phyloP scores from a whole-genome alignment of 106 monocot species.

The Chionographis japonica region DNA sequence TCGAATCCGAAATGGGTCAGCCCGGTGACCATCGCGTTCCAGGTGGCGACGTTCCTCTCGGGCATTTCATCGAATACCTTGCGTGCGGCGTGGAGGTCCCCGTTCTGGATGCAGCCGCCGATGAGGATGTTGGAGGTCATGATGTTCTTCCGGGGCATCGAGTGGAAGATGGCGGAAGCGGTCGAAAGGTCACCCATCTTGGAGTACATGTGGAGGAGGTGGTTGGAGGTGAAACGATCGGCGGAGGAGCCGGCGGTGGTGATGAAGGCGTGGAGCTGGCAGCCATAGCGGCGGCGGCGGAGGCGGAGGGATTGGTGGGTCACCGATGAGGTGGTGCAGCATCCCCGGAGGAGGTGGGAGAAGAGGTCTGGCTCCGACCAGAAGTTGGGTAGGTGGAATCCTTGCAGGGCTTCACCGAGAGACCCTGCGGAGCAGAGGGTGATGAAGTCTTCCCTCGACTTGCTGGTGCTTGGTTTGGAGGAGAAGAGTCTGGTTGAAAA shows the following conservation, averaged over 20 bases:
- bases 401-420: constrained; percentile 18
- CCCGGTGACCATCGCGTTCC: constrained; percentile 71
- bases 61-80: constrained; percentile 60
- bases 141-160: constrained; percentile 56
- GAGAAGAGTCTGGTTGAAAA: background rate
- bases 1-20: constrained; percentile 43
- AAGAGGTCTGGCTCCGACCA: constrained; percentile 36
- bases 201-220: constrained; percentile 64
- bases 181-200: constrained; percentile 19
- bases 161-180: constrained; percentile 29
- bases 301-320: constrained; percentile 13
- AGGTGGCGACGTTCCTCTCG: constrained; percentile 60
- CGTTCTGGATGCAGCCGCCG: constrained; percentile 45
- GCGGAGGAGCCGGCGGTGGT: constrained; percentile 44
- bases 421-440: constrained; percentile 24
- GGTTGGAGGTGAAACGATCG: constrained; percentile 72
- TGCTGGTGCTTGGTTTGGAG: background rate
- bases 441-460: constrained; percentile 16
- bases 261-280: constrained; percentile 51
- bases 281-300: constrained; percentile 3
- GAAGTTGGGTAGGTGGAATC: constrained; percentile 10
- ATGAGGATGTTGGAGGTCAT: constrained; percentile 72
- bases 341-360: constrained; percentile 40
- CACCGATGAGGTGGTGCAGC: constrained; percentile 8
- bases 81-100: constrained; percentile 31